Base-by-base conservation (phyloP, 352 stramenopile species). In the Pythium guiyangense region DNA sequence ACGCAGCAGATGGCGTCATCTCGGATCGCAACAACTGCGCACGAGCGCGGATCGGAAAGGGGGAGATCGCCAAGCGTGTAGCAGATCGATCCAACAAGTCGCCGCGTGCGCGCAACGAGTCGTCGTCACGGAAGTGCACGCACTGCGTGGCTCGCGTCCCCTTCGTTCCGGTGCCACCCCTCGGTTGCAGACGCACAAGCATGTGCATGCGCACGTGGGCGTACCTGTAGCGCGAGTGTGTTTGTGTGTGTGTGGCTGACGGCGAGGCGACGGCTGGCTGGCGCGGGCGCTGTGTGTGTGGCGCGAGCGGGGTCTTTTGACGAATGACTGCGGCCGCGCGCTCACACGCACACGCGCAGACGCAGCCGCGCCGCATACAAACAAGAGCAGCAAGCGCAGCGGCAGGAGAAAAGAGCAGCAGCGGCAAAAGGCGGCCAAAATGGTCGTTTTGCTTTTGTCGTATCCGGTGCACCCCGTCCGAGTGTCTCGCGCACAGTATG, bases 281-380 rank as follows among this genome's bases (percentile, higher is more conserved):
- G 68, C 71, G 76, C 72, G 70, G 66, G 74, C 72, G 22, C 22
- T 22, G 22, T 22, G 22, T 37, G 31, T 91, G 72, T 88, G 74
- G 70, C 74, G 79, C 59, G 71, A 88, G 69, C 79, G 62, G 64
- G 73, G 81, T 86, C 71, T 92, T 92, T 92, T 92, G 77, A 64
- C 79, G 77, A 92, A 92, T 92, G 82, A 90, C 86, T 78, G 57
- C 31, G 8, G 31, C 29, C 31, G 31, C 31, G 12, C 5, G 31
- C 6, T 66, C 58, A 64, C 31, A 11, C 31, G 70, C 60, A 43
- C 20, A 31, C 25, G 12, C 37, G 20, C 49, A 39, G 9, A 22
- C 37, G 18, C 39, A 44, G 39, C 31, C 10, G 29, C 29, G 8
- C 22, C 22, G 22, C 22, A 34, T 9, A 34, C 4, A 4, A 37